Evolutionary conservation across 805 yeast species (phyloP), one percentile per base, ranked within the genome.

Genomic region (Saturnispora hagleri): DNA sequence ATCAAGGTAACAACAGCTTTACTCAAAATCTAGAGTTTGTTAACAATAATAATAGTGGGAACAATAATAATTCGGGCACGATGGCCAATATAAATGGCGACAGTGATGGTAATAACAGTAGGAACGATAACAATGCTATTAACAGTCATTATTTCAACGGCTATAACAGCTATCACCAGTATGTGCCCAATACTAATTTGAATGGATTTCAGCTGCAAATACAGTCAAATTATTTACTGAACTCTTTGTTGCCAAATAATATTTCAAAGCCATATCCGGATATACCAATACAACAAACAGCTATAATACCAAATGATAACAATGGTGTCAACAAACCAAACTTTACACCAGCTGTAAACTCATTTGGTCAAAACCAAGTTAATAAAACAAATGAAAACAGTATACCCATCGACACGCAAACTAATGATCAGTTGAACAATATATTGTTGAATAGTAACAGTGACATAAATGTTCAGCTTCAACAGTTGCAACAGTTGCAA

Each of bases 181-280:
- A 38, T 38, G 20, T 20, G 15, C 26, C 42, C 9, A 38, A 18
- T 38, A 31, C 5, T 13, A 38, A 18, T 38, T 8, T 38, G 12
- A 43, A 43, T 17, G 33, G 36, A 18, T n/a, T 45, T 45, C 36
- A 45, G 13, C 22, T 45, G 13, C 47, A 45, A 34, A 24, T 45
- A n/a, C 47, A 45, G 17, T 45, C 47, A 24, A 45, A 45, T 45
- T 24, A 24, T 15, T 31, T 45, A n/a, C 28, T 45, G 15, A 45
- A 45, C n/a, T 31, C 36, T 18, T 22, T 45, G 9, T 17, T 45
- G n/a, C 47, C 47, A 38, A 38, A 20, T 18, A 38, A 38, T 20
- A 6, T 18, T 18, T 8, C 22, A 3, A 38, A 38, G 22, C 7
- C 42, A 9, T 38, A 38, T 18, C 42, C 20, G 17, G 42, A 38